Conservation (phyloP, 1,284 basidiomycete genomes). For the Cutaneotrichosporon sp. region DNA sequence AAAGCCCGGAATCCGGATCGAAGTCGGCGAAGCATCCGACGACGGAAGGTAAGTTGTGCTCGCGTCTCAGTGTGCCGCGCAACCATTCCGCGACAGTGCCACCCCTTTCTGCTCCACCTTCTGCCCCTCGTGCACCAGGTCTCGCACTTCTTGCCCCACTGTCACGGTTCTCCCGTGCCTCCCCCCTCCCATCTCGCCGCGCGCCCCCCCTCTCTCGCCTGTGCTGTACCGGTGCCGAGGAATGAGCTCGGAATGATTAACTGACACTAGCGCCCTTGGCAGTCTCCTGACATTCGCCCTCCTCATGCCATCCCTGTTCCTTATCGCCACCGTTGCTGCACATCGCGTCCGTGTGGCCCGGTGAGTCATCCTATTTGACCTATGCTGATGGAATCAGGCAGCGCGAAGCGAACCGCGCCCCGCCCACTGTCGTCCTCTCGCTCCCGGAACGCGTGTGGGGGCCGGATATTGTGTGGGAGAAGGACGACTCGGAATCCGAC, state of each 20-base stretch:
- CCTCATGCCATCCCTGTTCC: slow-evolving; percentile 49
- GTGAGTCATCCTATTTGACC: slow-evolving; percentile 29
- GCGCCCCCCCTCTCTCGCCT: not conserved
- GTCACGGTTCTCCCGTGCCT: too few relatives aligned
- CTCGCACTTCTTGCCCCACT: not conserved
- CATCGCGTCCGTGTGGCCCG: slow-evolving; percentile 46
- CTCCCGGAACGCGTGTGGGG: slow-evolving; percentile 53
- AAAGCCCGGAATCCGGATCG: slow-evolving; percentile 34
- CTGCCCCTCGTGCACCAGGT: not conserved
- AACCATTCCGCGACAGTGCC: not conserved
- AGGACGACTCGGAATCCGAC: slow-evolving; percentile 41
- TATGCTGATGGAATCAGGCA: slow-evolving; percentile 32
- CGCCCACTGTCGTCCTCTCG: slow-evolving; percentile 49
- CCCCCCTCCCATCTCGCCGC: not conserved
- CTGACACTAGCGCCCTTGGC: slow-evolving; percentile 41
- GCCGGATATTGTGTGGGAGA: slow-evolving; percentile 55
- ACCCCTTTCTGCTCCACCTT: not conserved
- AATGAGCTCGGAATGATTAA: not conserved
- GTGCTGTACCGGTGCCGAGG: not conserved
- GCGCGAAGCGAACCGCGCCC: slow-evolving; percentile 51
- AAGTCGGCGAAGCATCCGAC: slow-evolving; percentile 44
- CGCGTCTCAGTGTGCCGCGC: not conserved
- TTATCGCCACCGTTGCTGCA: slow-evolving; percentile 46
- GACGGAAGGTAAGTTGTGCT: slow-evolving; percentile 45
- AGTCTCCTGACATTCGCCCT: slow-evolving; percentile 50